These are phyloP conservation scores for Tolypocladium pustulatum DNA, from an alignment of 2,329 filamentous ascomycete genomes.

Conservation along the genomic window DNA sequence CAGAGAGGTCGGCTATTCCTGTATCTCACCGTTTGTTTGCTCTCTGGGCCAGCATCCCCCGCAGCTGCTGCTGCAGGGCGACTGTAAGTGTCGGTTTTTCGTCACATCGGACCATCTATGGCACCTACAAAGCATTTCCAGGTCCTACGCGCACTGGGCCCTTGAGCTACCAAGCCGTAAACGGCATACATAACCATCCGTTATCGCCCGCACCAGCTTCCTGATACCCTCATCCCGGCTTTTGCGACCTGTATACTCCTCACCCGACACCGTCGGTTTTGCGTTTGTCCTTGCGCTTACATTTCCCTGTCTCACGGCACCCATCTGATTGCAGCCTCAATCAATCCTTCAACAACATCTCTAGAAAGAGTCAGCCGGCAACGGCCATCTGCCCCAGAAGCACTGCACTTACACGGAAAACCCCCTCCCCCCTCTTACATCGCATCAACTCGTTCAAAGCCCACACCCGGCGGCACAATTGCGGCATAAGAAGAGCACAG, in stretches of 20 bases:
- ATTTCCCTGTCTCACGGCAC: slow-evolving; percentile 18
- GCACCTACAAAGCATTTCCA: background rate
- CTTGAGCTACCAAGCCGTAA: background rate
- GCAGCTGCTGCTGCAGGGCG: slow-evolving; percentile 3
- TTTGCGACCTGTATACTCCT: slow-evolving; percentile 28
- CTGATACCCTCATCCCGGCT: slow-evolving; percentile 24
- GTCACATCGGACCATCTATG: slow-evolving; percentile 6
- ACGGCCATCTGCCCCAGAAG: slow-evolving; percentile 20
- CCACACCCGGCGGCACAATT: background rate
- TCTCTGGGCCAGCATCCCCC: background rate
- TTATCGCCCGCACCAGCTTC: slow-evolving; percentile 31
- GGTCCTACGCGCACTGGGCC: background rate
- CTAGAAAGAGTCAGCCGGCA: slow-evolving; percentile 23
- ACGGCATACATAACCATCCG: slow-evolving; percentile 35
- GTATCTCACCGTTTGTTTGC: background rate
- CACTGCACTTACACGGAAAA: background rate
- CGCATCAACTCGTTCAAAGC: background rate
- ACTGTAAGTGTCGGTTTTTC: slow-evolving; percentile 6
- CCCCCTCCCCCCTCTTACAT: background rate
- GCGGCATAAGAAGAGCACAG: slow-evolving; percentile 6
- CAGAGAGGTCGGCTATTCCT: slow-evolving; percentile 6
- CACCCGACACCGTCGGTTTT: slow-evolving; percentile 21
- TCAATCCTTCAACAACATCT: background rate
- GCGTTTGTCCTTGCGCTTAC: slow-evolving; percentile 14
- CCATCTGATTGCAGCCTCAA: background rate